Evolutionary conservation across 2,329 filamentous ascomycete species (phyloP), one percentile per base, ranked within the genome.

Genomic region (Dactylellina leptospora): DNA sequence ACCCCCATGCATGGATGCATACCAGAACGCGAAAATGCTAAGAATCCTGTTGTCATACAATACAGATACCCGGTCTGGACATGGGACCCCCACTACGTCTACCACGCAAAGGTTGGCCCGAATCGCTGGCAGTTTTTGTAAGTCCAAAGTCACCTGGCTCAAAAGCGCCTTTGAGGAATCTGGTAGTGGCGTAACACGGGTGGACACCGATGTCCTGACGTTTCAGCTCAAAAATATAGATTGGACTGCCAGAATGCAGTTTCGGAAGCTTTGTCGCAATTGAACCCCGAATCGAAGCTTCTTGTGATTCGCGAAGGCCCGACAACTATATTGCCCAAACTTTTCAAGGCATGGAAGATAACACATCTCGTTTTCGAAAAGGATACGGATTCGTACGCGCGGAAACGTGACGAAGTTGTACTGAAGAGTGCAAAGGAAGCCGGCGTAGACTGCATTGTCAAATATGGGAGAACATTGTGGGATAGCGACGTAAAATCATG

Each of bases 41-140:
- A 40, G 20, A 27, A 16, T 38, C 10, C 4, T 6, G 20, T 22
- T 27, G 11, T 9, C 33, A 38, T 50, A 25, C 22, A 25, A n/a
- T 10, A 11, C 36, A 68, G 54, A 30, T 68, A 88, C 82, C 90
- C 89, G 16, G 85, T 92, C 47, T 93, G 90, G 83, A 91, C 88
- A 1, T 93, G 89, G 88, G 90, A 92, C 78, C 89, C 89, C 63
- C 88, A 92, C 78, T 92, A 92, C 77, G 88, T 92, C 23, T 92
- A 91, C 78, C 84, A 84, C 28, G 86, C 87, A 0, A 84, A 89
- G 64, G 89, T 88, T 3, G 88, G 88, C 0, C 81, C 86, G 6
- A 93, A 93, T 76, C 82, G 90, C 75, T 92, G 89, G 88, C 87
- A 90, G 76, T 92, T 88, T 76, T 79, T 91, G 81, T 86, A 76